Percentiles rank a stretch among this genome's conserved stretches.
Conservation (phyloP, 2,329 filamentous ascomycete genomes). For the Alternaria sp. region DNA sequence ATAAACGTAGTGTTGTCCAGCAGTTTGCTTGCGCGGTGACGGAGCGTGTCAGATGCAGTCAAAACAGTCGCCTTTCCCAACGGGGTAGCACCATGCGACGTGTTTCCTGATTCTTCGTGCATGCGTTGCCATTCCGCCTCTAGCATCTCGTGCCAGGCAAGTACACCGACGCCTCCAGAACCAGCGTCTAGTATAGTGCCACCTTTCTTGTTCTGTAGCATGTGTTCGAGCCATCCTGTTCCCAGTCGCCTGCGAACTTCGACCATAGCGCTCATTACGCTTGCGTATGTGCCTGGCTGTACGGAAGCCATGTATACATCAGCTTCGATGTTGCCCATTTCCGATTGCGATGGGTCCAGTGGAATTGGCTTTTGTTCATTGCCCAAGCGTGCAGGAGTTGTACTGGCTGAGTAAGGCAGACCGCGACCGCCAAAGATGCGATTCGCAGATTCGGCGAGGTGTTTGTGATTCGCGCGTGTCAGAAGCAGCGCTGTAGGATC, state of each 20-base stretch:
- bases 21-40: conserved; percentile 77
- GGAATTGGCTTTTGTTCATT: conserved; percentile 71
- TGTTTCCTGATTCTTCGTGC: conserved; percentile 50
- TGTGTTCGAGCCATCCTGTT: conserved; percentile 71
- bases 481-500: conserved; percentile 76
- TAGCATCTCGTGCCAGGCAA: conserved; percentile 81
- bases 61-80: conserved; percentile 82
- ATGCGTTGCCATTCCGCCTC: conserved; percentile 82
- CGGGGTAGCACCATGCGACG: conserved; percentile 53
- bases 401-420: conserved; percentile 80
- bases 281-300: conserved; percentile 75
- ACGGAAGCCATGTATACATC: conserved; percentile 76
- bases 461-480: conserved; percentile 70
- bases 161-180: conserved; percentile 74
- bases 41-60: conserved; percentile 76
- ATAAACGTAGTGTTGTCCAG: conserved; percentile 92
- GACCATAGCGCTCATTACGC: conserved; percentile 71
- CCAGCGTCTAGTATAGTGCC: conserved; percentile 77
- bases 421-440: conserved; percentile 78
- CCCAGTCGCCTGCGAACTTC: conserved; percentile 80
- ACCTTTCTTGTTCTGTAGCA: conserved; percentile 69
- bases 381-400: conserved; percentile 62
- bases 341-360: conserved; percentile 69
- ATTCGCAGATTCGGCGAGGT: conserved; percentile 77
- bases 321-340: conserved; percentile 78